phyloP scores from a whole-genome alignment of 345 rosid species.

The Salix caprea region DNA sequence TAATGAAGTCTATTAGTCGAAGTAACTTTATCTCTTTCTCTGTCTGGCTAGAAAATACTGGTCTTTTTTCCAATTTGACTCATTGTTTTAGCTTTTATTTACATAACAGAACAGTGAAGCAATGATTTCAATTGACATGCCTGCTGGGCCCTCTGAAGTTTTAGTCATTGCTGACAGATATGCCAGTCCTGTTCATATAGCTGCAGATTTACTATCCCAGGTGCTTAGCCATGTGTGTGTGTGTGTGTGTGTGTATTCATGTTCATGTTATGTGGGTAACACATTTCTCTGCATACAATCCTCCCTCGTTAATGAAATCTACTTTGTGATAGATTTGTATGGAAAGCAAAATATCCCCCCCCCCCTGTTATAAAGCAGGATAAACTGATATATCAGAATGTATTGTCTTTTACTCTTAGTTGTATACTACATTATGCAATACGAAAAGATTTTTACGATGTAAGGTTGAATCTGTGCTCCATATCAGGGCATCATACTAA shows the following conservation, averaged over 20 bases:
- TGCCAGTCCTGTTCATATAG: slow-evolving; percentile 84
- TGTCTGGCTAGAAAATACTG: not conserved
- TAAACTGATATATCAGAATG: not conserved
- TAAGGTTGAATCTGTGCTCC: not conserved
- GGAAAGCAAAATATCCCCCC: too few relatives aligned
- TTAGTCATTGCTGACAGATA: slow-evolving; percentile 78
- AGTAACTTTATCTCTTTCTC: not conserved
- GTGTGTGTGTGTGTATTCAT: not conserved
- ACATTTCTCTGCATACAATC: not conserved
- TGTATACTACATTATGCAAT: too few relatives aligned
- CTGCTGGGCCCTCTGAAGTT: slow-evolving; percentile 99
- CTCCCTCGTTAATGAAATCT: not conserved
- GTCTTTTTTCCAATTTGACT: not conserved
- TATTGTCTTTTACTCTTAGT: too few relatives aligned
- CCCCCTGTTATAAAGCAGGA: not conserved
- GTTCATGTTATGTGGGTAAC: not conserved
- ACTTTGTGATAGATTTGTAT: too few relatives aligned
- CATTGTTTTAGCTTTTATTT: not conserved
- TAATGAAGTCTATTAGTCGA: too few relatives aligned
- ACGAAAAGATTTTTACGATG: not conserved
- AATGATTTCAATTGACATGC: slow-evolving; percentile 99
- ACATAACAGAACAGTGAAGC: slow-evolving; percentile 86
- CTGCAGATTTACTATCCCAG: slow-evolving; percentile 94
- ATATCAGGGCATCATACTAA: not conserved
- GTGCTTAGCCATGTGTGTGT: slow-evolving; percentile 21